These are phyloP conservation scores for Trichoderma simmonsii DNA, from an alignment of 2,329 filamentous ascomycete species.

Conservation along the genomic window DNA sequence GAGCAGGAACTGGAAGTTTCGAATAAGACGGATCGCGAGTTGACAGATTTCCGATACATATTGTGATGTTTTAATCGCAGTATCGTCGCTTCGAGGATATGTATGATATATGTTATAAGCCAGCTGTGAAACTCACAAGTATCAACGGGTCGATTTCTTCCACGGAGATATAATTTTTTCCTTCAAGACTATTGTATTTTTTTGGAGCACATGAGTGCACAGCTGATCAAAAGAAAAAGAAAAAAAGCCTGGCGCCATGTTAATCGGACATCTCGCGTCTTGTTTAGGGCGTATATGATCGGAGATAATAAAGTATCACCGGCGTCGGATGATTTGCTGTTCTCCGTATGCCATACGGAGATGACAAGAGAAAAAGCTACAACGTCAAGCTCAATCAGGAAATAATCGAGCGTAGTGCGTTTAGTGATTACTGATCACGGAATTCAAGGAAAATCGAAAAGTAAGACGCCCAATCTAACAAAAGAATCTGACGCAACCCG, in stretches of 20 bases:
- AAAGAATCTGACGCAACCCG: not conserved
- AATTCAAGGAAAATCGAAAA: not conserved
- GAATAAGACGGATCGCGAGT: not conserved
- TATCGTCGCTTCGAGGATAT: not conserved
- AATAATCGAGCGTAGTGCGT: not conserved
- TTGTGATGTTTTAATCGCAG: not conserved
- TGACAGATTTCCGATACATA: not conserved
- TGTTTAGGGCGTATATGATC: not conserved
- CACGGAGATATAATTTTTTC: not conserved
- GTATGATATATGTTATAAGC: not conserved
- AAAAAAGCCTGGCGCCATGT: not conserved
- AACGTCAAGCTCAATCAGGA: not conserved
- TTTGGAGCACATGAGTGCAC: not conserved
- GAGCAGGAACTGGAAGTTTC: not conserved
- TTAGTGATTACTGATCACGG: not conserved
- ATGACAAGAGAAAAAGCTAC: not conserved
- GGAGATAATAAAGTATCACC: not conserved
- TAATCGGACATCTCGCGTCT: not conserved
- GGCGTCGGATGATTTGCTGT: not conserved
- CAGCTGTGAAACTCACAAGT: not conserved
- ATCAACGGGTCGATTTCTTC: not conserved
- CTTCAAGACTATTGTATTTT: not conserved
- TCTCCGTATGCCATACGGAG: not conserved
- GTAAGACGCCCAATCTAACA: not conserved
- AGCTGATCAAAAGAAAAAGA: not conserved